phyloP scores from a whole-genome alignment of 2,329 filamentous ascomycete genomes.

The Dactylonectria estremocensis region DNA sequence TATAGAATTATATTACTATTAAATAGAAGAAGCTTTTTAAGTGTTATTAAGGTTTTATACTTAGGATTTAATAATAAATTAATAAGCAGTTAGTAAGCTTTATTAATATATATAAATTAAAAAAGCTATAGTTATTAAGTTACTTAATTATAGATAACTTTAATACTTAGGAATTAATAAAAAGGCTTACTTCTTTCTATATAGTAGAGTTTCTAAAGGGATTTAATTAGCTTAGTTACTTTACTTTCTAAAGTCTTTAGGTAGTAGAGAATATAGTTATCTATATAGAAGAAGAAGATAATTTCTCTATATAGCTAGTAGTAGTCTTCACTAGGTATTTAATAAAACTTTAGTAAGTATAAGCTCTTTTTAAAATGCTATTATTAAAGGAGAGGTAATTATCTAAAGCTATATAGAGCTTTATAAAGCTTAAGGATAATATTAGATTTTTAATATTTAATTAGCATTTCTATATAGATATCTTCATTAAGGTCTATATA shows the following conservation, averaged over 20 bases:
- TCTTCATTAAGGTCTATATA: no score
- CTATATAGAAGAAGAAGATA: not conserved
- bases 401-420: not conserved
- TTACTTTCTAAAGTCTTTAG: not conserved
- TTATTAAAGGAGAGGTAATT: constrained; percentile 1
- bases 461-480: not conserved
- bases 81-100: no score
- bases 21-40: no score
- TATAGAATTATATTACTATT: no score
- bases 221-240: not conserved
- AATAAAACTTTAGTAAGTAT: not conserved
- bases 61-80: no score
- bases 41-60: no score
- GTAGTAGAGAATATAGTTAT: not conserved
- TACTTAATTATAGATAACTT: no score
- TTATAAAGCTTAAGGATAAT: not conserved
- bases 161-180: no score
- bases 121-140: no score
- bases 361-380: not conserved
- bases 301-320: not conserved
- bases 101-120: no score
- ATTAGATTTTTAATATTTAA: no score
- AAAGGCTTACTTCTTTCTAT: not conserved
- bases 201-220: not conserved
- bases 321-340: not conserved